These are phyloP conservation scores for Ophiocordyceps robertsii DNA, from an alignment of 2,329 filamentous ascomycete species.

Conservation along the genomic window DNA sequence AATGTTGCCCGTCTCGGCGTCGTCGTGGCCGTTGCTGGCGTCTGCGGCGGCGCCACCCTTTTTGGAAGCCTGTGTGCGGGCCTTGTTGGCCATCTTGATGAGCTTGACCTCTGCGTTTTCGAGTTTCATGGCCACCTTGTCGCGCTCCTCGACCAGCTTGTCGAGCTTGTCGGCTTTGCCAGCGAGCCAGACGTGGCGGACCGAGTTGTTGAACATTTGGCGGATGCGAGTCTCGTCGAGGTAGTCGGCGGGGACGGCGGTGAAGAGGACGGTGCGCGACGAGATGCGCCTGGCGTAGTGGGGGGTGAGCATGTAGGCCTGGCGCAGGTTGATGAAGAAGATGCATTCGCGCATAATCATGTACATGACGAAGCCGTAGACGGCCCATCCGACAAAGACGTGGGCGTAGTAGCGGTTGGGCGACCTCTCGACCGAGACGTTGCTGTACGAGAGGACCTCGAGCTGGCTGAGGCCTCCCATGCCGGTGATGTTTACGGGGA, in stretches of 20 bases:
- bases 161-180: conserved; percentile 63
- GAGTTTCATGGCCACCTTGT: conserved; percentile 62
- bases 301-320: conserved; percentile 83
- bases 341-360: conserved; percentile 82
- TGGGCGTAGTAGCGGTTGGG: conserved; percentile 66
- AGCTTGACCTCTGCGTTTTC: conserved; percentile 74
- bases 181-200: conserved; percentile 74
- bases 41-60: conserved; percentile 17
- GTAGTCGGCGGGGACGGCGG: conserved; percentile 67
- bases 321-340: conserved; percentile 86
- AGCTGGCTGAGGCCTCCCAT: conserved; percentile 53
- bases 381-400: conserved; percentile 66
- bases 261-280: conserved; percentile 85
- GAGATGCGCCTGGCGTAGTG: conserved; percentile 75
- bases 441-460: conserved; percentile 24
- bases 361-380: conserved; percentile 79
- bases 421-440: conserved; percentile 35
- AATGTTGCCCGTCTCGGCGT: conserved; percentile 51
- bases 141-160: conserved; percentile 62
- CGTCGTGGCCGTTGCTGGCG: conserved; percentile 20
- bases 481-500: conserved; percentile 74
- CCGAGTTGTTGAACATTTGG: conserved; percentile 63
- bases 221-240: conserved; percentile 60
- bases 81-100: conserved; percentile 45
- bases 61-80: conserved; percentile 19